A percentile compares a stretch with the other conserved stretches of the same genome.
Conservation (phyloP, 2,329 filamentous ascomycete species). For the Fusarium marasasianum region DNA sequence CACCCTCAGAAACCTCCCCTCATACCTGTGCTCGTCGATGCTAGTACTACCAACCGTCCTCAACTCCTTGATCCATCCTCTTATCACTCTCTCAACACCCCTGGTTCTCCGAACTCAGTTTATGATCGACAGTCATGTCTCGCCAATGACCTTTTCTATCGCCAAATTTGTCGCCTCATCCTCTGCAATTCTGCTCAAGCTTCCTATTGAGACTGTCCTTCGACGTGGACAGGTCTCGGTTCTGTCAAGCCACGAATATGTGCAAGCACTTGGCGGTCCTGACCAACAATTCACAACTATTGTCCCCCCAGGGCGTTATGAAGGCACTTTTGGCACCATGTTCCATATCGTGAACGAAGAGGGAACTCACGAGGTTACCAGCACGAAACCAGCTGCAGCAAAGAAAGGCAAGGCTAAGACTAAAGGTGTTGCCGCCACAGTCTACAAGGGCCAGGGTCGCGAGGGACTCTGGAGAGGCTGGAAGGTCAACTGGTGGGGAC, state of each 20-base stretch:
- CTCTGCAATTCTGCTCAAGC: conserved; percentile 82
- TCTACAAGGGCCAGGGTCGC: conserved; percentile 71
- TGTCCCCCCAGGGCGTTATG: conserved; percentile 81
- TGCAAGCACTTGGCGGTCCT: conserved; percentile 57
- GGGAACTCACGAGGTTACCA: conserved; percentile 65
- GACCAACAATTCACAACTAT: conserved; percentile 72
- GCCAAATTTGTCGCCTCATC: conserved; percentile 84
- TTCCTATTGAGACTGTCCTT: conserved; percentile 91
- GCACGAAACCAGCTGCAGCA: conserved; percentile 43
- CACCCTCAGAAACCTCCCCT: conserved; percentile 80
- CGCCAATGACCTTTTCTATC: conserved; percentile 83
- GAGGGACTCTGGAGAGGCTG: conserved; percentile 77
- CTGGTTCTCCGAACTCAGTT: conserved; percentile 87
- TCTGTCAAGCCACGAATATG: conserved; percentile 63
- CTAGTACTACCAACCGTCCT: conserved; percentile 86
- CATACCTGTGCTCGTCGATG: conserved; percentile 74
- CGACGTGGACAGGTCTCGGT: conserved; percentile 86
- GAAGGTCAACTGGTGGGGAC: conserved; percentile 81
- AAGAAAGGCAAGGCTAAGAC: conserved; percentile 47
- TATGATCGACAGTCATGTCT: conserved; percentile 81
- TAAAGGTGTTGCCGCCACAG: conserved; percentile 44
- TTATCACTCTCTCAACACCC: conserved; percentile 84
- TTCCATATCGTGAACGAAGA: conserved; percentile 87
- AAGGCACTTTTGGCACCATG: conserved; percentile 91
- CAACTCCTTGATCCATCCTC: conserved; percentile 83